phyloP scores from a whole-genome alignment of 1,284 basidiomycete genomes.

The Trametes polyzona region DNA sequence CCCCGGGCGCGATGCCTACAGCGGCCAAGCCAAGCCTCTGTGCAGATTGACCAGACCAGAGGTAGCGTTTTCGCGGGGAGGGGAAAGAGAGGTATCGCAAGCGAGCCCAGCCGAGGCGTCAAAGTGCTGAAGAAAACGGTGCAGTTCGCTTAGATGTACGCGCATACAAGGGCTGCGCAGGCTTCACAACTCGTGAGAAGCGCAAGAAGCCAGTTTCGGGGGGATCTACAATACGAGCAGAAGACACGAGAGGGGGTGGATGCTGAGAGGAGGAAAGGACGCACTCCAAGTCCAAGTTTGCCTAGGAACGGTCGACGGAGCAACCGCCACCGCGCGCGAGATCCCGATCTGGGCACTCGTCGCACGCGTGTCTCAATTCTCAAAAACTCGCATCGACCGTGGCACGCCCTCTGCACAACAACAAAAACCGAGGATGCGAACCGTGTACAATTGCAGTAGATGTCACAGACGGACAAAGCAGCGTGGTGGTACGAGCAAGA shows the following conservation, averaged over 20 bases:
- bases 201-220: not conserved
- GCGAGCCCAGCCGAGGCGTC: no score
- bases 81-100: no score
- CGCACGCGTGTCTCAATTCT: no score
- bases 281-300: not conserved
- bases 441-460: slow-evolving; percentile 16
- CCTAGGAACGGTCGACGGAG: not conserved
- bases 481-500: slow-evolving; percentile 13
- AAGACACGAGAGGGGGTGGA: not conserved
- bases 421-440: not conserved
- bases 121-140: no score
- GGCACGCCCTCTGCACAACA: not conserved
- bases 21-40: no score
- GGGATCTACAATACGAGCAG: no score
- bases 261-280: not conserved
- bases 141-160: not conserved
- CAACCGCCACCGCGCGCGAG: slow-evolving; percentile 3
- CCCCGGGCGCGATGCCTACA: no score
- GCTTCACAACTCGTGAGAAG: not conserved
- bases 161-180: no score
- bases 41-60: no score
- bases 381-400: not conserved
- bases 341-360: not conserved
- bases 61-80: no score
- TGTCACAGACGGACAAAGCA: slow-evolving; percentile 13